phyloP scores from a whole-genome alignment of 176 grass and related monocot species.

The Aegilops tauschii region DNA sequence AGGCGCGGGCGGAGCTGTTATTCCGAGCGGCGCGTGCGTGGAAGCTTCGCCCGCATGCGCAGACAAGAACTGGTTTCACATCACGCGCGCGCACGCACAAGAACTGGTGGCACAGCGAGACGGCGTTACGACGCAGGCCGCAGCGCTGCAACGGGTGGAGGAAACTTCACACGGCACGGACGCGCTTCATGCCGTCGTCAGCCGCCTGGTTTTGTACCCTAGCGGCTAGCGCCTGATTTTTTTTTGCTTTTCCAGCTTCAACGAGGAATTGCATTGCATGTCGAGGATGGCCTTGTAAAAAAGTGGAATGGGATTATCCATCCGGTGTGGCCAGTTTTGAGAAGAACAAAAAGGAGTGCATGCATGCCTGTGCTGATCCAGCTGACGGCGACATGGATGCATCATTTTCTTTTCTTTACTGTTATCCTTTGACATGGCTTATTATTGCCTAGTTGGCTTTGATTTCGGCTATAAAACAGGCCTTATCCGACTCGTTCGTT shows the following conservation, averaged over 20 bases:
- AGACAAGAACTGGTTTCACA: conserved; percentile 17
- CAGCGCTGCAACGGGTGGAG: not conserved
- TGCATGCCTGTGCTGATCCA: not conserved
- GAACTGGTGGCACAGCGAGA: too few relatives aligned
- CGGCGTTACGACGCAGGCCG: too few relatives aligned
- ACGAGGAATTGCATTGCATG: not conserved
- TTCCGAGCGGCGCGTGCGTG: conserved; percentile 10
- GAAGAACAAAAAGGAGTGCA: not conserved
- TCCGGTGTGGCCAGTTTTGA: not conserved
- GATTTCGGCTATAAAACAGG: not conserved
- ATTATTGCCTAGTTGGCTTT: not conserved
- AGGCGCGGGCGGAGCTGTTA: not conserved
- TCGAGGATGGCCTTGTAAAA: not conserved
- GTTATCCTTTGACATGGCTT: not conserved
- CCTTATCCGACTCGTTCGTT: conserved; percentile 19
- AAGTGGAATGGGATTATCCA: not conserved
- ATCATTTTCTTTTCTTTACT: not conserved
- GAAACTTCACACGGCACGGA: not conserved
- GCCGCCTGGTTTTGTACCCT: not conserved
- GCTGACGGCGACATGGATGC: not conserved
- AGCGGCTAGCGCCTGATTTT: not conserved
- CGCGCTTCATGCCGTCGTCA: not conserved
- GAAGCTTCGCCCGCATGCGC: conserved; percentile 8
- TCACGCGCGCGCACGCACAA: not conserved
- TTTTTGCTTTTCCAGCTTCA: not conserved